Evolutionary conservation across 139 green algal species (phyloP).

Genomic region (Picochlorum sp.): DNA sequence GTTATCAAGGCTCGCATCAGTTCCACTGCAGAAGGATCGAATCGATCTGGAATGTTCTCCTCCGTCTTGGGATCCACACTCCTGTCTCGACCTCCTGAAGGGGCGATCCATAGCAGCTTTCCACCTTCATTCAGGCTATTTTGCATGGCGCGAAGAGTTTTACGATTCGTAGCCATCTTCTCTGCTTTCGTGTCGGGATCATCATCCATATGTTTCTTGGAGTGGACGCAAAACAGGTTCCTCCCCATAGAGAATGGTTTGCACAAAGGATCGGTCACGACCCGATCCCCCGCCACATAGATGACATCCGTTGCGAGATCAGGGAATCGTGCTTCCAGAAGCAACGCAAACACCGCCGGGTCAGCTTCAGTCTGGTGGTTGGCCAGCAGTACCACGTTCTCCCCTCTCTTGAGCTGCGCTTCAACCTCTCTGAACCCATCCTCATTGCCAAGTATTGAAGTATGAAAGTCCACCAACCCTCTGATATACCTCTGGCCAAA

Average conservation of each 20-base stretch:
- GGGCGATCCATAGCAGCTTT: slow-evolving; percentile 89
- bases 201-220: slow-evolving; percentile 95
- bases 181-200: slow-evolving; percentile 69
- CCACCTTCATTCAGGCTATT: slow-evolving; percentile 60
- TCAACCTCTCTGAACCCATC: slow-evolving; percentile 36
- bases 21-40: slow-evolving; percentile 82
- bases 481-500: slow-evolving; percentile 87
- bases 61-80: slow-evolving; percentile 35
- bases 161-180: slow-evolving; percentile 85
- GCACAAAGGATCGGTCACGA: slow-evolving; percentile 91
- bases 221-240: slow-evolving; percentile 99
- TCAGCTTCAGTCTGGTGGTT: slow-evolving; percentile 99
- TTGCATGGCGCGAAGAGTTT: slow-evolving; percentile 70
- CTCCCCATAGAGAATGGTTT: slow-evolving; percentile 98
- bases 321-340: slow-evolving; percentile 78
- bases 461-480: slow-evolving; percentile 82
- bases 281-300: slow-evolving; percentile 84
- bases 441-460: slow-evolving; percentile 60
- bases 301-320: slow-evolving; percentile 72
- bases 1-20: slow-evolving; percentile 79
- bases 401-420: slow-evolving; percentile 47
- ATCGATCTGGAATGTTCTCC: slow-evolving; percentile 57
- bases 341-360: slow-evolving; percentile 88
- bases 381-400: slow-evolving; percentile 95
- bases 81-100: slow-evolving; percentile 78